These are phyloP conservation scores for Bremia lactucae DNA, from an alignment of 352 stramenopile genomes.

Conservation along the genomic window DNA sequence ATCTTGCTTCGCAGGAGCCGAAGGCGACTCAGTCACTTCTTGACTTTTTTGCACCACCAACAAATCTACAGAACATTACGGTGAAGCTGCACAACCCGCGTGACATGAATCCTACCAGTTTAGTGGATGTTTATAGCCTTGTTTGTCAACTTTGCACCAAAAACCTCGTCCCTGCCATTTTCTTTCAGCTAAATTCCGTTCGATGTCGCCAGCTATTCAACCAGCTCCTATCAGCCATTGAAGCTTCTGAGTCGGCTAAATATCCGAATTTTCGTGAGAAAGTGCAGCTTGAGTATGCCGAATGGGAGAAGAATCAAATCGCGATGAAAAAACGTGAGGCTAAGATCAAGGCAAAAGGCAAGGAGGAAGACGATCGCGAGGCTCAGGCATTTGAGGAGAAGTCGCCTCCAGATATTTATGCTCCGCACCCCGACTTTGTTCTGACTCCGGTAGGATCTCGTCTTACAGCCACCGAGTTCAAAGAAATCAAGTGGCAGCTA, in stretches of 20 bases:
- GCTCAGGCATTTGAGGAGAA: slow-evolving; percentile 76
- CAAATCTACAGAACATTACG: slow-evolving; percentile 51
- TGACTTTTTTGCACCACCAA: slow-evolving; percentile 62
- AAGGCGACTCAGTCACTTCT: slow-evolving; percentile 80
- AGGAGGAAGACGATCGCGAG: slow-evolving; percentile 75
- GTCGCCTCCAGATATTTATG: slow-evolving; percentile 88
- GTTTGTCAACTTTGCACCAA: slow-evolving; percentile 53
- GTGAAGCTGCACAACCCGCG: slow-evolving; percentile 38
- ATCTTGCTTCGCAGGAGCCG: slow-evolving; percentile 82
- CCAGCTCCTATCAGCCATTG: slow-evolving; percentile 57
- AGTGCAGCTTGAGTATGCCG: slow-evolving; percentile 86
- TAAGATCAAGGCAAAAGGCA: slow-evolving; percentile 90
- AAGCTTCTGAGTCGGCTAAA: slow-evolving; percentile 55
- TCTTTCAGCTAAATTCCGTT: slow-evolving; percentile 83
- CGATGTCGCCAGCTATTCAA: slow-evolving; percentile 83
- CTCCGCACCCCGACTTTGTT: slow-evolving; percentile 96
- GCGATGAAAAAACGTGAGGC: slow-evolving; percentile 88
- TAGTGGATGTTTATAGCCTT: slow-evolving; percentile 57
- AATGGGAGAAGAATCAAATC: slow-evolving; percentile 82
- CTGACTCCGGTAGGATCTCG: slow-evolving; percentile 89
- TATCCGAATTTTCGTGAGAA: slow-evolving; percentile 89
- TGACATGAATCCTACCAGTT: slow-evolving; percentile 42
- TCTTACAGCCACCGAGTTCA: slow-evolving; percentile 88
- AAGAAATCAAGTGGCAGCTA: slow-evolving; percentile 84
- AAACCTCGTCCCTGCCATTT: slow-evolving; percentile 70